A percentile compares a stretch with the other conserved stretches of the same genome.
Conservation (phyloP, 805 yeast genomes). For the Candida silvatica region DNA sequence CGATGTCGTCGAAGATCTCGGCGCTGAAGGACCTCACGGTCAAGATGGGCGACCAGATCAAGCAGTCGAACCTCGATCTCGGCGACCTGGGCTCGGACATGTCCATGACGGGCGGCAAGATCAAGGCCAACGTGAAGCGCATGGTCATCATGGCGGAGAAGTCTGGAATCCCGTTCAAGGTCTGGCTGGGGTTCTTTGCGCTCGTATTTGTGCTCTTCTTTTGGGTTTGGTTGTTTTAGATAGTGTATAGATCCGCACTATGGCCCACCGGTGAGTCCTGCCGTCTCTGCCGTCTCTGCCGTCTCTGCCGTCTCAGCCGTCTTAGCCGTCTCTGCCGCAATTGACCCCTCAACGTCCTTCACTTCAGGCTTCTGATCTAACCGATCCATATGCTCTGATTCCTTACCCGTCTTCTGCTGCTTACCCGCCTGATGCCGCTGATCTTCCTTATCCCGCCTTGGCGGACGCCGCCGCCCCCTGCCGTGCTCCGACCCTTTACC, state of each 20-base stretch:
- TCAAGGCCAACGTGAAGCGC: constrained; percentile 44
- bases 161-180: constrained; percentile 54
- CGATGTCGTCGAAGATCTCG: constrained; percentile 45
- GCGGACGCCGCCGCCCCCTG: constrained; percentile 6
- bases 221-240: constrained; percentile 30
- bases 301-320: too few relatives aligned
- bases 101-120: constrained; percentile 27
- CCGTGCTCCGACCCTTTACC: constrained; percentile 7
- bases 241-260: too few relatives aligned
- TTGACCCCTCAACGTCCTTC: too few relatives aligned
- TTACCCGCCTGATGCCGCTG: not conserved
- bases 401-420: too few relatives aligned
- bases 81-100: constrained; percentile 21
- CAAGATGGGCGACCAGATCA: constrained; percentile 59
- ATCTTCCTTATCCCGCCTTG: too few relatives aligned
- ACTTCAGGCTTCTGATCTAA: too few relatives aligned
- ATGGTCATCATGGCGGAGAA: constrained; percentile 59
- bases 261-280: too few relatives aligned
- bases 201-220: constrained; percentile 37
- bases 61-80: constrained; percentile 21
- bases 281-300: too few relatives aligned
- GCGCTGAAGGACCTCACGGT: constrained; percentile 46
- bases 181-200: constrained; percentile 45
- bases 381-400: too few relatives aligned
- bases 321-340: too few relatives aligned